Base-by-base conservation (phyloP, 208 protist genomes). In the Vickermania ingenoplastis region DNA sequence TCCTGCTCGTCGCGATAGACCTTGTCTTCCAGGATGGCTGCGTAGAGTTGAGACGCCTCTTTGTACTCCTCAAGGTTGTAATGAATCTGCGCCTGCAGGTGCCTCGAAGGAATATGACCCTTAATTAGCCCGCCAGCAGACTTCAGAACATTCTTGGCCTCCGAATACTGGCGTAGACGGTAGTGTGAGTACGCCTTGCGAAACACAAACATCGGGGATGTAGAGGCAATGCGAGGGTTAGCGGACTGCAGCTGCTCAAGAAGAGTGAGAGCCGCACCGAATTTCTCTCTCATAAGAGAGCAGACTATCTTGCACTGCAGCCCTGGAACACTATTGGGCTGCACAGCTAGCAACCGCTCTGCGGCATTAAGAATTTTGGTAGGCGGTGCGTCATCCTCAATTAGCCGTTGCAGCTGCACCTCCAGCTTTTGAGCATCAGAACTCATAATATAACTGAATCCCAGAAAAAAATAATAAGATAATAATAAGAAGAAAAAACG, bases 61-160 rank as follows among this genome's bases (percentile, higher is more conserved):
- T 61, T 59, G 66, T 81, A 91, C 65, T 83, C 69, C 67, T 91
- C 87, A n/a, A 90, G 67, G 57, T 86, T 75, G 73, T 91, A 94
- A 67, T 87, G 75, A 4, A 89, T 65, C 63, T 94, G 87, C 2
- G 83, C 87, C 2, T 89, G 73, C 2, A 94, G 71, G 63, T 94
- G 78, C 4, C 72, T 73, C 14, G 79, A 78, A 2, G 83, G 68
- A 28, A 73, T 62, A 36, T 84, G 66, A 49, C 21, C 36, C 36
- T 49, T 61, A 26, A 57, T 22, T 4, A 29, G 29, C 23, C 53
- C 53, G 27, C 23, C n/a, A 13, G 67, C 56, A 5, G 48, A 48
- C 0, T n/a, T 65, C 41, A 88, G 69, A 26, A 72, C 67, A 14
- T 24, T 24, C 53, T 79, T 72, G 5, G 87, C 87, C 63, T 86